Percentiles rank a stretch among this genome's conserved stretches.
Evolutionary conservation across 495 filamentous ascomycete species (phyloP).

Genomic region (Penicillium pancosmium): DNA sequence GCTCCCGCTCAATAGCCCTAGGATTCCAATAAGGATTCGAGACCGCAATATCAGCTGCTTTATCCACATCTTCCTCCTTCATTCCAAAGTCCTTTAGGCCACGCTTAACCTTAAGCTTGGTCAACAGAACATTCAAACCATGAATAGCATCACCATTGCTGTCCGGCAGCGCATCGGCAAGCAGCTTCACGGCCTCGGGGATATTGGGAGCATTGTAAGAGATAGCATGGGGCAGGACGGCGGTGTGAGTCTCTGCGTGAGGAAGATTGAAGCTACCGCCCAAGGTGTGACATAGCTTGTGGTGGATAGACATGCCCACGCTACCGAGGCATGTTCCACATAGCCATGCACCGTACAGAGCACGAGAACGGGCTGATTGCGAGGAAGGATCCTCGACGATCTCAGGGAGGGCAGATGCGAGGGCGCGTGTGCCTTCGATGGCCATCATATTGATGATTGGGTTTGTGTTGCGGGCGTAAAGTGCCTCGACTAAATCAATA

Average conservation of each 20-base stretch:
- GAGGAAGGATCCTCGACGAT: conserved; percentile 54
- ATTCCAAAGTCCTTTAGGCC: conserved; percentile 62
- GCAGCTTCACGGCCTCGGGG: conserved; percentile 58
- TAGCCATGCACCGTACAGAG: conserved; percentile 69
- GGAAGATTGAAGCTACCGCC: conserved; percentile 71
- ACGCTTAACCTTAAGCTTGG: conserved; percentile 59
- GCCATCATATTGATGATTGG: conserved; percentile 61
- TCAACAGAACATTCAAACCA: conserved; percentile 62
- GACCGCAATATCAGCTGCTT: conserved; percentile 65
- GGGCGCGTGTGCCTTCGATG: conserved; percentile 55
- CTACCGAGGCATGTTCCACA: conserved; percentile 65
- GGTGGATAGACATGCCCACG: conserved; percentile 71
- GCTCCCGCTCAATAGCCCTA: conserved; percentile 55
- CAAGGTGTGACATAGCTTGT: conserved; percentile 71
- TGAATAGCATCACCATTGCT: conserved; percentile 61
- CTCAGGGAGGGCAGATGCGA: conserved; percentile 58
- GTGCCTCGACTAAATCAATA: conserved; percentile 58
- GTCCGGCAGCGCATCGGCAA: conserved; percentile 60
- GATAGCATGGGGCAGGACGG: conserved; percentile 66
- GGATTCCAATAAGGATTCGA: conserved; percentile 70
- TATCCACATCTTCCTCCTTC: conserved; percentile 68
- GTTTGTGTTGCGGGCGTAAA: conserved; percentile 66
- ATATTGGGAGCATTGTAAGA: conserved; percentile 68
- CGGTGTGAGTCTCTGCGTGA: conserved; percentile 71
- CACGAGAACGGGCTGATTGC: conserved; percentile 54